Percentiles rank a stretch among this genome's conserved stretches.
Conservation (phyloP, 192 early-diverging fungal species). For the Geranomyces michiganensis region DNA sequence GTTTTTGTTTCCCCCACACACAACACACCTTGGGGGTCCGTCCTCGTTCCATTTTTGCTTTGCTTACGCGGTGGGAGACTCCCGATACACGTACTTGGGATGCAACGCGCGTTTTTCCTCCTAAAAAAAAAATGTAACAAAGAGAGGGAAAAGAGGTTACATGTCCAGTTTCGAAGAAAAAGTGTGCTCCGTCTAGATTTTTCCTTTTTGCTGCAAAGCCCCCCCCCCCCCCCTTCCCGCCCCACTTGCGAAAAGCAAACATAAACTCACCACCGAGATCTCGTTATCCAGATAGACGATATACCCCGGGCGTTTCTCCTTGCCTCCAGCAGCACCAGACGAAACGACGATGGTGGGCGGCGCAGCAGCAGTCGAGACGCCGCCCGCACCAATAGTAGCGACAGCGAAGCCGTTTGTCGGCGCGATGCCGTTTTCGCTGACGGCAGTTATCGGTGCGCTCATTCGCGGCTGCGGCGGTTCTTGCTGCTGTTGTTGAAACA, state of each 20-base stretch:
- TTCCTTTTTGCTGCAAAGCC: no score
- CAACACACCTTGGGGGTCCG: no score
- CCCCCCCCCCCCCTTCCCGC: no score
- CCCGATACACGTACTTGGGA: conserved; percentile 32
- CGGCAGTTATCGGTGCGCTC: neutral
- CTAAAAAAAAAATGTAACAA: conserved; percentile 24
- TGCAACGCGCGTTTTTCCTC: conserved; percentile 41
- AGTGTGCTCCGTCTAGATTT: no score
- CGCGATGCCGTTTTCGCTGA: neutral
- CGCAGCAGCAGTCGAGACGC: conserved; percentile 2
- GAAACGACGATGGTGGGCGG: neutral
- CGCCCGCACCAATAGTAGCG: neutral
- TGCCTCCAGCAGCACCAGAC: no score
- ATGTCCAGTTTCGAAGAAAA: no score
- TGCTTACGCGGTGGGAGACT: no score
- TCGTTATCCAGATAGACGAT: conserved; percentile 44
- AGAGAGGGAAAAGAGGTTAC: no score
- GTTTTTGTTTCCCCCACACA: no score
- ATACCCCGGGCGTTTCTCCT: neutral
- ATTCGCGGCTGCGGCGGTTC: conserved; percentile 3
- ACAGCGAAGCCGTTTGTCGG: no score
- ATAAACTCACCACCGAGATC: conserved; percentile 45
- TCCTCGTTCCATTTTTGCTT: no score
- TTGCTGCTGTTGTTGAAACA: neutral
- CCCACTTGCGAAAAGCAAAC: neutral